These are phyloP conservation scores for Endocalyx cinctus DNA, from an alignment of 2,329 filamentous ascomycete species.

Conservation along the genomic window DNA sequence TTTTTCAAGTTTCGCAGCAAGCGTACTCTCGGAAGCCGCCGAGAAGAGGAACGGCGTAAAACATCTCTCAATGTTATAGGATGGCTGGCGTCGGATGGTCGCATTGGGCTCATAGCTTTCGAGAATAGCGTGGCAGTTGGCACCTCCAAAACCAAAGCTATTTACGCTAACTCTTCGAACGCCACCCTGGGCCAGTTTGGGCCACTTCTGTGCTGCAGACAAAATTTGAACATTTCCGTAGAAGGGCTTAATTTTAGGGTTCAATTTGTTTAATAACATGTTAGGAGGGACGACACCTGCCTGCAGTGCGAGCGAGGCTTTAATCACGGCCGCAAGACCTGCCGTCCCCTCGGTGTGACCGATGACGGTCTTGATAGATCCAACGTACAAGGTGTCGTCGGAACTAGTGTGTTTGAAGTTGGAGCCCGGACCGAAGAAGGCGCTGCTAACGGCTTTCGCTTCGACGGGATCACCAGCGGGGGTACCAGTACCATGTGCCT, in stretches of 20 bases:
- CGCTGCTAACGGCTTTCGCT: conserved; percentile 13
- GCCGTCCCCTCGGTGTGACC: conserved; percentile 10
- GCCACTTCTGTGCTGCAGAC: conserved; percentile 2
- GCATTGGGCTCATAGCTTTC: conserved; percentile 8
- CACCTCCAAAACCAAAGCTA: conserved; percentile 11
- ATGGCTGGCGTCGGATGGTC: not conserved
- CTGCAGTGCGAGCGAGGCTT: conserved; percentile 5
- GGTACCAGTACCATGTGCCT: conserved; percentile 26
- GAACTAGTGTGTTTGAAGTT: not conserved
- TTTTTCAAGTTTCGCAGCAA: not conserved
- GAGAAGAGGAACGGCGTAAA: conserved; percentile 4
- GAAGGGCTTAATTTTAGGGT: conserved; percentile 4
- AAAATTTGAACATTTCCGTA: not conserved
- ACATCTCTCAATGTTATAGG: not conserved
- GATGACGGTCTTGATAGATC: conserved; percentile 10
- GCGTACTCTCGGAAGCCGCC: conserved; percentile 1
- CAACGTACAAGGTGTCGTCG: conserved; percentile 4
- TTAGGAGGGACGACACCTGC: conserved; percentile 9
- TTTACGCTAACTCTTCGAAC: conserved; percentile 5
- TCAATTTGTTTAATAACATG: conserved; percentile 7
- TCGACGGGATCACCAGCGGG: conserved; percentile 21
- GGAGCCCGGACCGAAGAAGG: conserved; percentile 6
- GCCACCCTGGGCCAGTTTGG: not conserved
- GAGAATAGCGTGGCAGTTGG: conserved; percentile 12
- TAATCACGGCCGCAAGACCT: conserved; percentile 9